Evolutionary conservation across 2,329 filamentous ascomycete genomes (phyloP), one percentile per base, ranked within the genome.

Genomic region (Colletotrichum cereale): DNA sequence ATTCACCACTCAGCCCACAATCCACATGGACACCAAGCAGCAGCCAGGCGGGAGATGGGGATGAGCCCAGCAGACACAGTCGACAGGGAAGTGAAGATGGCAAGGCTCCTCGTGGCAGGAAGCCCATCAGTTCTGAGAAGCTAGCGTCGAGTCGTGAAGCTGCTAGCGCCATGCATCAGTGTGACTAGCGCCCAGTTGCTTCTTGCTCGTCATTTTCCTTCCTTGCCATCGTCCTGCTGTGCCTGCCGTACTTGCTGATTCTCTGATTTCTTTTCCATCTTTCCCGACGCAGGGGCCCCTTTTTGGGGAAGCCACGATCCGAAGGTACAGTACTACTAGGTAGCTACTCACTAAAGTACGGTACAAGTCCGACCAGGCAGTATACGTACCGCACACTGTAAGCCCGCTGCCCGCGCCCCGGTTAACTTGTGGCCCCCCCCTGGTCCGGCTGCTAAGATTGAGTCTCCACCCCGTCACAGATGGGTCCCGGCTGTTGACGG

Each of bases 381-480:
- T 16, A n/a, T n/a, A n/a, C n/a, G n/a, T n/a, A n/a, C n/a, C n/a
- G n/a, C n/a, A 42, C 40, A 42, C 16, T n/a, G 21, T 11, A 24
- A 61, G 8, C 26, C 58, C 58, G 4, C 58, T 42, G 4, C 44
- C 40, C 47, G 24, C 55, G n/a, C 57, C 12, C 44, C 36, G 44
- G 36, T 38, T 26, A 48, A 36, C 34, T 42, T 36, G 48, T 12
- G 48, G 11, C 31, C 36, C 21, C 26, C 42, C 21, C 65, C 48
- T 53, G 42, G 42, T 60, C 61, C 42, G 24, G n/a, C 42, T 24
- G 42, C 52, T 52, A 66, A 66, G 47, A 65, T 69, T 69, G 66
- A 8, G 16, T 31, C 47, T n/a, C 47, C 61, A 44, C 61, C 26
- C 52, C 56, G 12, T 29, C 26, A 26, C 29, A 24, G n/a, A 44